Evolutionary conservation across 192 early-diverging fungal species (phyloP).

Genomic region (Backusella psychrophila): DNA sequence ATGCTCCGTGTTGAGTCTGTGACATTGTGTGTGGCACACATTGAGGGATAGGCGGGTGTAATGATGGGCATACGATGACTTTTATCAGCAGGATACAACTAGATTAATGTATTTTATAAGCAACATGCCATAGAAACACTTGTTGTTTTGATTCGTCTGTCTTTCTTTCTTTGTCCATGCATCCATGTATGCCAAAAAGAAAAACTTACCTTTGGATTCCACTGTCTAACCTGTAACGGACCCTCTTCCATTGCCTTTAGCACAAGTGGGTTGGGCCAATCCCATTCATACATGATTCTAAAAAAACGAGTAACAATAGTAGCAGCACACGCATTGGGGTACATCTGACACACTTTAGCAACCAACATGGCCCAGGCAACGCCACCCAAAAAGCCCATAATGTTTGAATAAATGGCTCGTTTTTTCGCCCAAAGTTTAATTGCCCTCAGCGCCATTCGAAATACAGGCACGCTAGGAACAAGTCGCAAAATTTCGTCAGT

Average conservation of each 20-base stretch:
- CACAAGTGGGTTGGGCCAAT: slow-evolving; percentile 91
- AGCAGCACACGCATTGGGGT: slow-evolving; percentile 90
- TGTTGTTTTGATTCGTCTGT: not conserved
- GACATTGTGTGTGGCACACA: slow-evolving; percentile 98
- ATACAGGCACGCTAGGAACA: slow-evolving; percentile 90
- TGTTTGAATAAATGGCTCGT: slow-evolving; percentile 92
- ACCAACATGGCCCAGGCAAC: slow-evolving; percentile 99
- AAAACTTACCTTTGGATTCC: slow-evolving; percentile 79
- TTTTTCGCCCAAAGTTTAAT: slow-evolving; percentile 97
- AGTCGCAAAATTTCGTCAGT: slow-evolving; percentile 95
- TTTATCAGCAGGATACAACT: slow-evolving; percentile 74
- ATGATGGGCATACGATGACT: slow-evolving; percentile 96
- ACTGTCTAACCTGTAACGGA: slow-evolving; percentile 82
- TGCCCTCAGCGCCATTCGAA: slow-evolving; percentile 87
- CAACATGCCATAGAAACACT: not conserved
- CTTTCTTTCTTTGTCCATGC: not conserved
- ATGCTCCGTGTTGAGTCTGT: slow-evolving; percentile 80
- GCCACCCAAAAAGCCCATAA: slow-evolving; percentile 98
- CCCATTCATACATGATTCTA: slow-evolving; percentile 83
- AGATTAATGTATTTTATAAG: not conserved
- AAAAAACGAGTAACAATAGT: slow-evolving; percentile 90
- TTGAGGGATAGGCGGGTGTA: slow-evolving; percentile 97
- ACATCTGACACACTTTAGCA: slow-evolving; percentile 92
- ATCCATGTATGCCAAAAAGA: not conserved
- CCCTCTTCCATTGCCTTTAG: slow-evolving; percentile 91